Conservation (phyloP, 306 rosid genomes). For the Sphenostylis stenocarpa region DNA sequence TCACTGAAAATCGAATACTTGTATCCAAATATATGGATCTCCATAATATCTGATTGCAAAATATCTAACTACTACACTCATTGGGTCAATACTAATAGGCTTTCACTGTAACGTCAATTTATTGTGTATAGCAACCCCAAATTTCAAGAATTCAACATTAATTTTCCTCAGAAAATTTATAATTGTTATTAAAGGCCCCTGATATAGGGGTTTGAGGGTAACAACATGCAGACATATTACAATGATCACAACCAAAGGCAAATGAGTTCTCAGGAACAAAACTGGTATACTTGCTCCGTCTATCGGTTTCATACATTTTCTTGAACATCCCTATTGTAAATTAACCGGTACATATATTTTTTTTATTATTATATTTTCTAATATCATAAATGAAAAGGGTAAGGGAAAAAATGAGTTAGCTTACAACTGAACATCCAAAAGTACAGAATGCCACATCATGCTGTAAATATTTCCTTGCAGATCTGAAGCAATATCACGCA, state of each 20-base stretch:
- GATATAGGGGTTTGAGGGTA: not conserved
- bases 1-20: no score
- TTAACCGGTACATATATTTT: not conserved
- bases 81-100: no score
- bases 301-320: conserved; percentile 38
- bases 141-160: no score
- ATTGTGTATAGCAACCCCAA: no score
- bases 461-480: conserved; percentile 30
- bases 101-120: no score
- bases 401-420: conserved; percentile 47
- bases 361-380: conserved; percentile 29
- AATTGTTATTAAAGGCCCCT: not conserved
- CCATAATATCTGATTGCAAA: no score
- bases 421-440: conserved; percentile 37
- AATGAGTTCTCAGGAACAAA: conserved; percentile 6
- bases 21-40: no score
- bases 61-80: no score
- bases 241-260: not conserved
- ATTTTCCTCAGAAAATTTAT: no score
- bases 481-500: conserved; percentile 18
- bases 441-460: conserved; percentile 35
- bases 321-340: conserved; percentile 16
- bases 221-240: not conserved
- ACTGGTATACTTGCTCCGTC: conserved; percentile 27
- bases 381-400: conserved; percentile 29